Evolutionary conservation across 495 filamentous ascomycete species (phyloP), one percentile per base, ranked within the genome.

Genomic region (Tuber brumale): DNA sequence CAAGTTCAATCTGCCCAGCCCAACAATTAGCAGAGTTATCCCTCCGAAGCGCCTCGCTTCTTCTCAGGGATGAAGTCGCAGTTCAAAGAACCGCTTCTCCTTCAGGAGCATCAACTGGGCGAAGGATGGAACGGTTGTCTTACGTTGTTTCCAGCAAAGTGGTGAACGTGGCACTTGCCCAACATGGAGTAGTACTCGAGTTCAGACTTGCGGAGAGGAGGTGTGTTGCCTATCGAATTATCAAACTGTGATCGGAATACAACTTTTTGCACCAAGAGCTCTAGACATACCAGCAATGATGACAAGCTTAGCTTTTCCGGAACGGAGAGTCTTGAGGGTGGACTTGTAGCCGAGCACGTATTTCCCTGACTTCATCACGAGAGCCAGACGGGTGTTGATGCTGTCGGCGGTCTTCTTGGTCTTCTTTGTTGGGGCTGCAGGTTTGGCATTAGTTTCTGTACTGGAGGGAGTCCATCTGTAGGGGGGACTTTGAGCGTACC

Each of bases 121-220:
- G 23, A 48, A 44, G 46, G 35, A 57, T 37, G 43, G 70, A 73
- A 71, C 72, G 71, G 61, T 73, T 51, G 82, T 88, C 94, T 92
- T 90, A 97, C 94, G 90, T 97, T 97, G 90, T 95, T 97, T 75
- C 95, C 95, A 79, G 89, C 89, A 87, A 97, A 97, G 88, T 98
- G 95, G 88, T 97, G 94, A 82, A 97, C 94, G 70, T 92, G 90
- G 82, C 92, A 93, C 89, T 98, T 97, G 83, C 91, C 90, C 77
- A 97, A 87, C 94, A 97, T 97, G 83, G 92, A 90, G 87, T 95
- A 95, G 86, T 90, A 91, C 86, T 97, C 95, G 77, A 97, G 90
- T 89, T 97, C 95, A 81, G 89, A 91, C 91, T 97, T 97, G 84
- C 94, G 89, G 74, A 99, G 91, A 82, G 95, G 94, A 83, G 95